phyloP scores from a whole-genome alignment of 1,284 basidiomycete genomes.

The Rhodotorula sp. region DNA sequence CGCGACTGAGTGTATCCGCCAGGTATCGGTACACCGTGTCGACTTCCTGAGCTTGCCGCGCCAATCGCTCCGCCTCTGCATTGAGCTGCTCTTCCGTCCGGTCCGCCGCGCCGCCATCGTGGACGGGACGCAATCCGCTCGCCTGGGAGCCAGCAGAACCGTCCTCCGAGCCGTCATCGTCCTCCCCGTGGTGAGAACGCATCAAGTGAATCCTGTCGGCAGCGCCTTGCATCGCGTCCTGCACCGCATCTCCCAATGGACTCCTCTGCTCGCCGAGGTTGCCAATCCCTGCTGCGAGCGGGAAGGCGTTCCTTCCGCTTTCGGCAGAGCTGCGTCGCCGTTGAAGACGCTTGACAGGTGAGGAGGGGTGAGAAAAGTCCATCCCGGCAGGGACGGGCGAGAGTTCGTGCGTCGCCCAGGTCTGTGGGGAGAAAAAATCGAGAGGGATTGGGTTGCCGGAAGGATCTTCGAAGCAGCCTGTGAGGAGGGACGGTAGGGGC shows the following conservation, averaged over 20 bases:
- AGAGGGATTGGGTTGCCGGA: conserved; percentile 27
- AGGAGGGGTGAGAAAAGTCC: conserved; percentile 5
- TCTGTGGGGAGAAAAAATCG: conserved; percentile 36
- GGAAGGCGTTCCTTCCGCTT: background rate
- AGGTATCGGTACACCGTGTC: conserved; percentile 34
- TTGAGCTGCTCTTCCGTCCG: background rate
- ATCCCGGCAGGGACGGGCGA: conserved; percentile 34
- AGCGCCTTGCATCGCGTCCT: conserved; percentile 1
- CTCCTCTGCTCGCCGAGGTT: conserved; percentile 15
- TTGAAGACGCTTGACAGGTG: background rate
- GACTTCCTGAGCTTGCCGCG: conserved; percentile 11
- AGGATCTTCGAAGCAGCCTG: conserved; percentile 38
- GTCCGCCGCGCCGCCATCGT: background rate
- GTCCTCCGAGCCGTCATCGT: background rate
- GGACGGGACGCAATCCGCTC: background rate
- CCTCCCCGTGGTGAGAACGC: background rate
- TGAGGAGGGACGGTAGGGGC: conserved; percentile 17
- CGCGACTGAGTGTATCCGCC: conserved; percentile 14
- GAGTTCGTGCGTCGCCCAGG: conserved; percentile 34
- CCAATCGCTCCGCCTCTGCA: conserved; percentile 6
- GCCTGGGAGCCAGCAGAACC: no score
- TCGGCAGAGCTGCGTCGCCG: no score
- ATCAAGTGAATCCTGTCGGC: background rate
- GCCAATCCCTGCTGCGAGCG: conserved; percentile 10
- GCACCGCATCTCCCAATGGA: background rate